Evolutionary conservation across 768 basidiomycete species (phyloP).

Genomic region (Psilocybe tampanensis): DNA sequence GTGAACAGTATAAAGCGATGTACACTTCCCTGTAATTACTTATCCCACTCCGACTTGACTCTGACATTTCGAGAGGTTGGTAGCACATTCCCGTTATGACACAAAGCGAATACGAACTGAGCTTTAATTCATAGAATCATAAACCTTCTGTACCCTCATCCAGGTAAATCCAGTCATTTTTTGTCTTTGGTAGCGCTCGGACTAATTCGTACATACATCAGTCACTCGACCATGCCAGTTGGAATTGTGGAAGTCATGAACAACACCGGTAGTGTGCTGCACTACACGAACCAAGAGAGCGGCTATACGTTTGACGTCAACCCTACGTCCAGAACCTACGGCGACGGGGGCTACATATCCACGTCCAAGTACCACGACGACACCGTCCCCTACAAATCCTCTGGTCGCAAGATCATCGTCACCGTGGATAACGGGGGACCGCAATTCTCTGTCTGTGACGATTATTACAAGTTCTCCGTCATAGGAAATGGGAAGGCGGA

Average conservation of each 20-base stretch:
- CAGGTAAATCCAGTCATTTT: too few species aligned
- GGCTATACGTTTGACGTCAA: neutral
- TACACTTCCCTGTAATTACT: too few species aligned
- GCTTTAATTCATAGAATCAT: too few species aligned
- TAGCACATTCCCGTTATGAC: too few species aligned
- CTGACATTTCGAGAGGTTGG: too few species aligned
- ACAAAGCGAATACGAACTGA: too few species aligned
- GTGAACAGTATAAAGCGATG: too few species aligned
- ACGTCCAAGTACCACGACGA: neutral
- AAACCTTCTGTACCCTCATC: too few species aligned
- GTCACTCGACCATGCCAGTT: neutral
- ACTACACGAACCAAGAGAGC: neutral
- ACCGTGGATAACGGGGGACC: neutral
- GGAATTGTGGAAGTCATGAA: slow-evolving; percentile 1
- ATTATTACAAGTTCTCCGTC: neutral
- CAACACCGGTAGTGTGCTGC: neutral
- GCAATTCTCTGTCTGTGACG: neutral
- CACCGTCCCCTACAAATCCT: neutral
- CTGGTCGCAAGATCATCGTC: neutral
- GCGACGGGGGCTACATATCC: neutral
- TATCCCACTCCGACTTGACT: too few species aligned
- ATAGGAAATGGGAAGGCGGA: neutral
- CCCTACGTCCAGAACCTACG: neutral
- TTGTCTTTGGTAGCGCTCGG: too few species aligned
- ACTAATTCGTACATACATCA: too few species aligned